Evolutionary conservation across 768 basidiomycete species (phyloP).

Genomic region (Cubamyces sp.): DNA sequence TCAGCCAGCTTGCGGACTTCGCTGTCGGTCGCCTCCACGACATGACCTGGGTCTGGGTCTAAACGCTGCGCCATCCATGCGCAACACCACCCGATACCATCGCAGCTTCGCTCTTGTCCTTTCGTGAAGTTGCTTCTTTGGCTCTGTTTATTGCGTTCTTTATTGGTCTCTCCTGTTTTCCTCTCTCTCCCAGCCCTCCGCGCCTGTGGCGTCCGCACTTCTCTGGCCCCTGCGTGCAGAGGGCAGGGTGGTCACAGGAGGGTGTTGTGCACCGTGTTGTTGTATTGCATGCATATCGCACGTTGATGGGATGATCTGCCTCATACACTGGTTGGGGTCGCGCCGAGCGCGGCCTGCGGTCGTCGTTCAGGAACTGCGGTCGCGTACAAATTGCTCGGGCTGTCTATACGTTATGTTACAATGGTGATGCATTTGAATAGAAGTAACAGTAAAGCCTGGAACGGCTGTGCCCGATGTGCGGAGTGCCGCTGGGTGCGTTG

Average conservation of each 20-base stretch:
- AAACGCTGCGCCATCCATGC: neutral
- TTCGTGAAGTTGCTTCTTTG: constrained; percentile 2
- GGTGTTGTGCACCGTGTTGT: constrained; percentile 20
- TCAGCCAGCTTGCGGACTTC: constrained; percentile 47
- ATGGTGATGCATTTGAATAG: constrained; percentile 10
- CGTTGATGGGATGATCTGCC: constrained; percentile 18
- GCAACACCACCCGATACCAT: neutral
- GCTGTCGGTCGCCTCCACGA: constrained; percentile 53
- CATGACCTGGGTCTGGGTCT: constrained; percentile 48
- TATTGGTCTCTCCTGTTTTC: constrained; percentile 15
- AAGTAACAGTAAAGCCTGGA: neutral
- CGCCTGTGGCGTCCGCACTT: constrained; percentile 30
- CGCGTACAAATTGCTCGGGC: constrained; percentile 7
- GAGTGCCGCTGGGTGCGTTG: neutral
- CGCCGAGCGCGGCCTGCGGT: constrained; percentile 20
- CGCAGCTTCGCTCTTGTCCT: constrained; percentile 15
- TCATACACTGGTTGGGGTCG: constrained; percentile 21
- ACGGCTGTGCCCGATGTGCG: neutral
- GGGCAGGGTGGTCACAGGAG: constrained; percentile 34
- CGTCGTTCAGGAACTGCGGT: constrained; percentile 25
- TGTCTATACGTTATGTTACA: constrained; percentile 15
- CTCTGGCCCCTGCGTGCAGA: constrained; percentile 30
- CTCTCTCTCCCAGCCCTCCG: constrained; percentile 3
- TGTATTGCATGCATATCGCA: constrained; percentile 25
- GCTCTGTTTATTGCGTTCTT: constrained; percentile 22